phyloP scores from a whole-genome alignment of 306 rosid genomes.

The Pyrus bretschneideri region DNA sequence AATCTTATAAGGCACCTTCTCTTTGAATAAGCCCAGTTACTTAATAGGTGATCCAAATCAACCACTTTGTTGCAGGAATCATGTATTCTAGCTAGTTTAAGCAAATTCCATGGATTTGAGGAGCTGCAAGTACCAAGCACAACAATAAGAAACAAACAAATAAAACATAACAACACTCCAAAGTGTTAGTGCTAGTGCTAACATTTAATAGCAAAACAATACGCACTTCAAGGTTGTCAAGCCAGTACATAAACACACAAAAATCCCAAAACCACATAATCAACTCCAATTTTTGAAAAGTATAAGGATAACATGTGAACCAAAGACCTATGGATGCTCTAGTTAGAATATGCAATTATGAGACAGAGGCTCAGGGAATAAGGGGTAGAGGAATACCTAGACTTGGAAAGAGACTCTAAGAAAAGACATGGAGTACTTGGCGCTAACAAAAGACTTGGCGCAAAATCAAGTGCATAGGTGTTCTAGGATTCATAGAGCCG shows the following conservation, averaged over 20 bases:
- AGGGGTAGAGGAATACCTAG: no score
- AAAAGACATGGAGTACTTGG: no score
- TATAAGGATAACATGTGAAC: no score
- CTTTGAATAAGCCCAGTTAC: conserved; percentile 61
- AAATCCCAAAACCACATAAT: background rate
- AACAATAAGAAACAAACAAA: conserved; percentile 4
- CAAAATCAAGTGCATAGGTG: no score
- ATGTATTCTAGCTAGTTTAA: conserved; percentile 19
- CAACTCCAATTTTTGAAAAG: no score
- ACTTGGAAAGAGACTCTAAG: no score
- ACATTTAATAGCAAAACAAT: background rate
- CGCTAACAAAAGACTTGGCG: no score
- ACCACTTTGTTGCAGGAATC: conserved; percentile 36
- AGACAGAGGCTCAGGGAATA: no score
- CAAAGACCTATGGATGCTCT: no score
- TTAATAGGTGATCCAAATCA: conserved; percentile 32
- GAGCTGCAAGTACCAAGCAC: conserved; percentile 38
- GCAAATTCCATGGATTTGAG: conserved; percentile 31
- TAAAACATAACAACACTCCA: background rate
- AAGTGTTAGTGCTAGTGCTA: background rate
- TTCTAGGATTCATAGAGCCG: no score
- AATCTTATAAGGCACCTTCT: conserved; percentile 48
- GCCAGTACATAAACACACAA: background rate
- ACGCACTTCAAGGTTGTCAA: background rate
- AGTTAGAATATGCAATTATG: no score